phyloP scores from a whole-genome alignment of 192 early-diverging fungal genomes.

The Coemansia reversa region DNA sequence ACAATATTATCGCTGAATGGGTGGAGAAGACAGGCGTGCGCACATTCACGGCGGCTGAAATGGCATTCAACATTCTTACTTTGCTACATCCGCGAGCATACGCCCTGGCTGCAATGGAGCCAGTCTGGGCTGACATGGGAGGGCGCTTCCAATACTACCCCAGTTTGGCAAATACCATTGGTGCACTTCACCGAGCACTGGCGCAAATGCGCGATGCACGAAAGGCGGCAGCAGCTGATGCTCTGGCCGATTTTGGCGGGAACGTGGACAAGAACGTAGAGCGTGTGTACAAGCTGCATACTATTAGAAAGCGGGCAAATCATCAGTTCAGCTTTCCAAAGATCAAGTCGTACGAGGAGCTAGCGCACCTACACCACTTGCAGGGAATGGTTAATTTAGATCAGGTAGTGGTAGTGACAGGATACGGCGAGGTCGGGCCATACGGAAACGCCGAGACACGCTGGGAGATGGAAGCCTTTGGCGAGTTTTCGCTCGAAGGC shows the following conservation, averaged over 20 bases:
- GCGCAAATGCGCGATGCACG: conserved; percentile 7
- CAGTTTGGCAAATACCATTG: conserved; percentile 1
- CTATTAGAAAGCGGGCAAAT: conserved; percentile 74
- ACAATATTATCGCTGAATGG: conserved; percentile 86
- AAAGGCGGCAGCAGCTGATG: conserved; percentile 9
- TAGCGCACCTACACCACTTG: conserved; percentile 64
- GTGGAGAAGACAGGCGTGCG: conserved; percentile 85
- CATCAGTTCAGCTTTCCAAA: conserved; percentile 84
- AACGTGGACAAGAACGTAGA: conserved; percentile 14
- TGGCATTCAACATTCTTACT: conserved; percentile 91
- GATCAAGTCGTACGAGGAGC: conserved; percentile 61
- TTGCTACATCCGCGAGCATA: conserved; percentile 80
- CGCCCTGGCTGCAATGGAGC: conserved; percentile 63
- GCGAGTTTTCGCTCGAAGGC: conserved; percentile 56
- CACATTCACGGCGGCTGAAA: conserved; percentile 89
- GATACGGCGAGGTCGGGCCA: conserved; percentile 91
- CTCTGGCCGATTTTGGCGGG: conserved; percentile 18
- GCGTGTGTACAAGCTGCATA: conserved; percentile 25
- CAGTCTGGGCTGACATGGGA: conserved; percentile 55
- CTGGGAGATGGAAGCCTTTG: conserved; percentile 94
- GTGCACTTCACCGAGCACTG: conserved; percentile 9
- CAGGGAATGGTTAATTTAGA: conserved; percentile 84
- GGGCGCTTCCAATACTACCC: conserved; percentile 36
- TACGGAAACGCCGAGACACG: conserved; percentile 87
- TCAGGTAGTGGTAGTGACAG: conserved; percentile 84